These are phyloP conservation scores for Podospora conica DNA, from an alignment of 495 filamentous ascomycete genomes.

Conservation along the genomic window DNA sequence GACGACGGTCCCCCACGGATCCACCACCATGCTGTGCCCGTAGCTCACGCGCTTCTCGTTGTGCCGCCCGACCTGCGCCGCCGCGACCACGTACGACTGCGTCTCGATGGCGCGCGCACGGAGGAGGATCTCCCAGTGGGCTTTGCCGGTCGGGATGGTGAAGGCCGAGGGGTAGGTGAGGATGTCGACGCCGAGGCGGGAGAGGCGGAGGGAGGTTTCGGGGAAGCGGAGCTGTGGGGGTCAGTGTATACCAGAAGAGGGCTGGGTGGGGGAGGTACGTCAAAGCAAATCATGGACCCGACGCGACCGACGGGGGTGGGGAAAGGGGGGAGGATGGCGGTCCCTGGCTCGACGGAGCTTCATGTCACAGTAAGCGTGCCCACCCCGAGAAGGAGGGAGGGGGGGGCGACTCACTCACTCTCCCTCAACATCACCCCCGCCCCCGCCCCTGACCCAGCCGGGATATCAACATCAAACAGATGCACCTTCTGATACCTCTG, in stretches of 20 bases:
- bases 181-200: constrained; percentile 51
- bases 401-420: constrained; percentile 17
- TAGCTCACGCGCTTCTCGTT: constrained; percentile 77
- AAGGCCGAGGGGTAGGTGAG: constrained; percentile 89
- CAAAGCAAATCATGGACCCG: constrained; percentile 81
- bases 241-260: neutral
- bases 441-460: no score
- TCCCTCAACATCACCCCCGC: constrained; percentile 25
- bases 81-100: constrained; percentile 79
- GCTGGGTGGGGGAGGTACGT: constrained; percentile 39
- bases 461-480: constrained; percentile 39
- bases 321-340: constrained; percentile 53
- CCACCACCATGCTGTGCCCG: constrained; percentile 81
- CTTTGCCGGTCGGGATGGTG: constrained; percentile 76
- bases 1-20: constrained; percentile 79
- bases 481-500: constrained; percentile 53
- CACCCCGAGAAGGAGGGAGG: constrained; percentile 11
- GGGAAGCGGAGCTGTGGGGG: constrained; percentile 57
- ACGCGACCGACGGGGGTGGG: constrained; percentile 66
- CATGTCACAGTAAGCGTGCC: constrained; percentile 20
- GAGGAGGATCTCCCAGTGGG: constrained; percentile 78
- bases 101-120: constrained; percentile 84
- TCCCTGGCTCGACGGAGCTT: constrained; percentile 28
- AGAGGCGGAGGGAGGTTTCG: constrained; percentile 62
- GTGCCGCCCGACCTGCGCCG: constrained; percentile 68